Evolutionary conservation across 768 basidiomycete species (phyloP).

Genomic region (Psilocybe cubensis): DNA sequence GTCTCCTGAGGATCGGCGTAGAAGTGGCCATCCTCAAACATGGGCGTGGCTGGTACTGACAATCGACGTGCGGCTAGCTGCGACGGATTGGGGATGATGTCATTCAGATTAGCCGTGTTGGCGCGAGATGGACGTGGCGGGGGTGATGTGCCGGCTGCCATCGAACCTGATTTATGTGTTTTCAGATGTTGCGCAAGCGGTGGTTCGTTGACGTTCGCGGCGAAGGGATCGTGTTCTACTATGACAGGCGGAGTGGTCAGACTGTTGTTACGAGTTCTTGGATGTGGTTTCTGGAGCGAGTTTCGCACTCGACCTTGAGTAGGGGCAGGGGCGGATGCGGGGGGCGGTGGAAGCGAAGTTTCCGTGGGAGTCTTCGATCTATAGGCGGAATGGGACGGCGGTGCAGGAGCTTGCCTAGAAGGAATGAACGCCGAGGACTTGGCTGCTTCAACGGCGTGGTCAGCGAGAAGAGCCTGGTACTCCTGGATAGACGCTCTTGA

Average conservation of each 20-base stretch:
- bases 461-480: slow-evolving; percentile 71
- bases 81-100: slow-evolving; percentile 59
- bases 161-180: slow-evolving; percentile 35
- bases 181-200: slow-evolving; percentile 31
- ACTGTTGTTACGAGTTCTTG: slow-evolving; percentile 56
- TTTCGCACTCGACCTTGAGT: slow-evolving; percentile 46
- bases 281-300: slow-evolving; percentile 65
- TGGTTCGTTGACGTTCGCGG: slow-evolving; percentile 38
- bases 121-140: slow-evolving; percentile 84
- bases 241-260: slow-evolving; percentile 41
- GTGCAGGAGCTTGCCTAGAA: slow-evolving; percentile 41
- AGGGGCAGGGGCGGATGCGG: slow-evolving; percentile 29
- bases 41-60: slow-evolving; percentile 46
- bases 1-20: slow-evolving; percentile 50
- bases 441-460: slow-evolving; percentile 59
- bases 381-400: slow-evolving; percentile 45
- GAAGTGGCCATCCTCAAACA: slow-evolving; percentile 41
- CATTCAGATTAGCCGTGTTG: slow-evolving; percentile 81
- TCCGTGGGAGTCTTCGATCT: slow-evolving; percentile 52
- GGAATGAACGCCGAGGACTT: slow-evolving; percentile 39
- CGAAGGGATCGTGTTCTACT: slow-evolving; percentile 64
- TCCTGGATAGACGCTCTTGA: slow-evolving; percentile 78
- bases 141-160: slow-evolving; percentile 48
- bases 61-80: slow-evolving; percentile 51
- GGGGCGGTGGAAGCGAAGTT: slow-evolving; percentile 34